Evolutionary conservation across 2,329 filamentous ascomycete species (phyloP).

Genomic region (Nemania diffusa): DNA sequence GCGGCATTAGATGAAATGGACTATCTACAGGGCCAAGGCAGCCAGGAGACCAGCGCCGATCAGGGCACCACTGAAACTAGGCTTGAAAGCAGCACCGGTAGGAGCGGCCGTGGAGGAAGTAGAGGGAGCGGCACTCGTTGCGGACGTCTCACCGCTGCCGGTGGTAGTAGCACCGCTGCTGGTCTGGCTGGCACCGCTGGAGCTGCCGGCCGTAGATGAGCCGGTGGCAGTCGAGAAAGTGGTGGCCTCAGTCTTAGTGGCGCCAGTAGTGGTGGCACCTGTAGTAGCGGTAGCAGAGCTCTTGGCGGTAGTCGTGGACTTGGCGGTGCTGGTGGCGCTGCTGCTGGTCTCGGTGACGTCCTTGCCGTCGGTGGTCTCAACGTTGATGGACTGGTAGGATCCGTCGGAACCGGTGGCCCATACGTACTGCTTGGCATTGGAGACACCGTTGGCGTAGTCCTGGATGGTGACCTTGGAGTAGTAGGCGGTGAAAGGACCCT

Average conservation of each 20-base stretch:
- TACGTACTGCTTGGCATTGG: constrained; percentile 62
- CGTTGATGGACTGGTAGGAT: constrained; percentile 62
- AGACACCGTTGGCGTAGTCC: constrained; percentile 64
- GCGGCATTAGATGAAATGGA: constrained; percentile 13
- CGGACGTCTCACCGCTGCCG: constrained; percentile 18
- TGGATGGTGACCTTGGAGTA: constrained; percentile 66
- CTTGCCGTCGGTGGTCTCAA: constrained; percentile 54
- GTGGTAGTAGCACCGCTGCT: constrained; percentile 29
- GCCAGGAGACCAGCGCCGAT: constrained; percentile 44
- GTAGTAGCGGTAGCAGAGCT: constrained; percentile 37
- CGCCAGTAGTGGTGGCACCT: constrained; percentile 25
- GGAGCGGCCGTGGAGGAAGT: constrained; percentile 30
- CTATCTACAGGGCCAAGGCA: constrained; percentile 44
- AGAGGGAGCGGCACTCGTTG: not conserved
- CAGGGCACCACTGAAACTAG: constrained; percentile 41
- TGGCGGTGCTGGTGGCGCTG: constrained; percentile 32
- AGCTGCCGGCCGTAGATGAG: constrained; percentile 27
- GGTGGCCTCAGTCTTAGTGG: constrained; percentile 34
- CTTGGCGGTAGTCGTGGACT: constrained; percentile 36
- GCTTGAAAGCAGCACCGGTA: constrained; percentile 42
- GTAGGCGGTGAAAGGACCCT: constrained; percentile 65
- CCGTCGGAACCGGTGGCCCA: constrained; percentile 61
- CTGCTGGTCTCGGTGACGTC: constrained; percentile 33
- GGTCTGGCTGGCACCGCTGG: constrained; percentile 20
- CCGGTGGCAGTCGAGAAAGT: constrained; percentile 41